Evolutionary conservation across 1,284 basidiomycete genomes (phyloP).

Genomic region (Amylostereum areolatum): DNA sequence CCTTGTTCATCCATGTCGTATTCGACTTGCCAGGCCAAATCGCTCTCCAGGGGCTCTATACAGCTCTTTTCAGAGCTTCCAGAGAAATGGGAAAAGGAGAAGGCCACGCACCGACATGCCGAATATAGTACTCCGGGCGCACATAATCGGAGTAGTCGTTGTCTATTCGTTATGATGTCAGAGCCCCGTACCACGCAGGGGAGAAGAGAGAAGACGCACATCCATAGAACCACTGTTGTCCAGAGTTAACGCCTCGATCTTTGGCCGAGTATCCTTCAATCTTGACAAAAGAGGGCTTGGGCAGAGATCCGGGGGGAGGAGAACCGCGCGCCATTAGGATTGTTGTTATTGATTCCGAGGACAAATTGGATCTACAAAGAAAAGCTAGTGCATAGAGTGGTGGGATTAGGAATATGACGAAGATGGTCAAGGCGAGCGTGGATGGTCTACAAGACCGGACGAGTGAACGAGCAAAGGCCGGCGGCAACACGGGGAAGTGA

Average conservation of each 20-base stretch:
- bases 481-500: too few species aligned
- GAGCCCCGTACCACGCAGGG: neutral
- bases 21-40: constrained; percentile 90
- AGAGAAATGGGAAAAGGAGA: neutral
- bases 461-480: too few species aligned
- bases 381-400: too few species aligned
- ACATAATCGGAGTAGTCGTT: constrained; percentile 76
- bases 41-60: constrained; percentile 87
- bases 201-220: neutral
- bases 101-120: constrained; percentile 71
- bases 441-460: too few species aligned
- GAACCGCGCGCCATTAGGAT: neutral
- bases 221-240: too few species aligned
- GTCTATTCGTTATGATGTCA: constrained; percentile 42
- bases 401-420: too few species aligned
- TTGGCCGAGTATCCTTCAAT: too few species aligned
- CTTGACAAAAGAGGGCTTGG: constrained; percentile 29
- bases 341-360: too few species aligned
- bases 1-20: constrained; percentile 99
- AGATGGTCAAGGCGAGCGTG: too few species aligned
- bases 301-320: constrained; percentile 28
- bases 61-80: neutral
- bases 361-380: too few species aligned
- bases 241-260: too few species aligned
- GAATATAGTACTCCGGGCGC: constrained; percentile 83